Percentiles rank a stretch among this genome's conserved stretches.
phyloP scores from a whole-genome alignment of 306 rosid genomes.

The Mimosa bimucronata region DNA sequence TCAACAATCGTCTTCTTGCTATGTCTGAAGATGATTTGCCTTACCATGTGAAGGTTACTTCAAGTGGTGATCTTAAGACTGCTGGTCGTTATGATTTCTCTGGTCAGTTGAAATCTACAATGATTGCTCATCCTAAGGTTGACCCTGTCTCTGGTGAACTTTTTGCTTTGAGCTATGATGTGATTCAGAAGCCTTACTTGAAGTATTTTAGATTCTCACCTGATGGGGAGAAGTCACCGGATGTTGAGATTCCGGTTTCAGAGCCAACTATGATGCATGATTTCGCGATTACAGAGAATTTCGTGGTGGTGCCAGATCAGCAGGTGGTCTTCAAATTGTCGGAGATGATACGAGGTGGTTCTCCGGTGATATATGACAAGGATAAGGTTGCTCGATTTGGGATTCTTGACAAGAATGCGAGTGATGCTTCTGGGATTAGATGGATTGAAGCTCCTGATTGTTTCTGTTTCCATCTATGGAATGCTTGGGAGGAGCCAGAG shows the following conservation, averaged over 20 bases:
- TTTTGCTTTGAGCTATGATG: conserved; percentile 54
- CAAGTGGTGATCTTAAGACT: conserved; percentile 75
- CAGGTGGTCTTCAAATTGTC: conserved; percentile 83
- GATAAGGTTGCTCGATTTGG: conserved; percentile 74
- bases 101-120: conserved; percentile 62
- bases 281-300: conserved; percentile 76
- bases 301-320: conserved; percentile 87
- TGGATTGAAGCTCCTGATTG: conserved; percentile 94
- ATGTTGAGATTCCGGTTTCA: conserved; percentile 65
- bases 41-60: conserved; percentile 63
- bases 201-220: conserved; percentile 70
- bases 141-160: conserved; percentile 76
- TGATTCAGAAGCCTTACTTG: conserved; percentile 76
- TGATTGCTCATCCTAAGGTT: conserved; percentile 93
- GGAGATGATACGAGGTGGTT: conserved; percentile 87
- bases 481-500: conserved; percentile 88
- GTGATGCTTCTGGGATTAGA: conserved; percentile 42
- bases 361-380: conserved; percentile 80
- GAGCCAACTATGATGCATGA: conserved; percentile 96
- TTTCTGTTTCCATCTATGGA: conserved; percentile 95
- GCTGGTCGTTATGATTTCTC: conserved; percentile 72
- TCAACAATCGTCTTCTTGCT: conserved; percentile 70
- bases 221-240: conserved; percentile 65
- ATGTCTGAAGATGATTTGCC: conserved; percentile 82
- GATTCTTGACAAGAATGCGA: conserved; percentile 66